phyloP scores from a whole-genome alignment of 2,329 filamentous ascomycete genomes.

The Thyridium curvatum region DNA sequence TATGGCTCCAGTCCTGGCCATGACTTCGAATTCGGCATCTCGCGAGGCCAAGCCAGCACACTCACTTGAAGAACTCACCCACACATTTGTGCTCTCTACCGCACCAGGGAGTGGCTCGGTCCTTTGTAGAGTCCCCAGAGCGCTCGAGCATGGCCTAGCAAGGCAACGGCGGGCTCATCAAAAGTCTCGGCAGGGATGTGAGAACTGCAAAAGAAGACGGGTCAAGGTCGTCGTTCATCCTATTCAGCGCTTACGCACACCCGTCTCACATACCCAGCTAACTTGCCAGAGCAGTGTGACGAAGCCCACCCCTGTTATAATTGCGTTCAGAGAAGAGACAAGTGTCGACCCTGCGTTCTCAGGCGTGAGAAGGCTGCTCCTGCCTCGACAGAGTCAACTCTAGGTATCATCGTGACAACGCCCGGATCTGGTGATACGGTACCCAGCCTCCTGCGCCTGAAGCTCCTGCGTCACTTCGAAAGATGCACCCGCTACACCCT shows the following conservation, averaged over 20 bases:
- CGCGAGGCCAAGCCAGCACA: neutral
- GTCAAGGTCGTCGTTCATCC: constrained; percentile 16
- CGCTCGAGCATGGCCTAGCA: constrained; percentile 6
- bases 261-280: neutral
- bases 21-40: too few relatives aligned
- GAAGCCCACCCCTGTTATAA: constrained; percentile 12
- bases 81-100: constrained; percentile 11
- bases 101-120: constrained; percentile 1
- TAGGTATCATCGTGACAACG: too few relatives aligned
- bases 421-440: neutral
- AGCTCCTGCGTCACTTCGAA: constrained; percentile 16
- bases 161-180: constrained; percentile 11
- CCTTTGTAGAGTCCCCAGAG: constrained; percentile 12
- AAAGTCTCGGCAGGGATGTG: constrained; percentile 14
- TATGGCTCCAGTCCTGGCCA: too few relatives aligned
- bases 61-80: constrained; percentile 8
- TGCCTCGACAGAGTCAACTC: too few relatives aligned
- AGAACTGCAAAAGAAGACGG: constrained; percentile 15
- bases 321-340: constrained; percentile 12
- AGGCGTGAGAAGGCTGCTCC: too few relatives aligned
- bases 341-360: constrained; percentile 6
- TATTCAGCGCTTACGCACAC: neutral
- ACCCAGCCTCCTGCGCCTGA: constrained; percentile 11
- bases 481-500: constrained; percentile 12
- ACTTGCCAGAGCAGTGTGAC: constrained; percentile 9